phyloP scores from a whole-genome alignment of 371 early-diverging fungal species.

The Funneliformis caledonium region DNA sequence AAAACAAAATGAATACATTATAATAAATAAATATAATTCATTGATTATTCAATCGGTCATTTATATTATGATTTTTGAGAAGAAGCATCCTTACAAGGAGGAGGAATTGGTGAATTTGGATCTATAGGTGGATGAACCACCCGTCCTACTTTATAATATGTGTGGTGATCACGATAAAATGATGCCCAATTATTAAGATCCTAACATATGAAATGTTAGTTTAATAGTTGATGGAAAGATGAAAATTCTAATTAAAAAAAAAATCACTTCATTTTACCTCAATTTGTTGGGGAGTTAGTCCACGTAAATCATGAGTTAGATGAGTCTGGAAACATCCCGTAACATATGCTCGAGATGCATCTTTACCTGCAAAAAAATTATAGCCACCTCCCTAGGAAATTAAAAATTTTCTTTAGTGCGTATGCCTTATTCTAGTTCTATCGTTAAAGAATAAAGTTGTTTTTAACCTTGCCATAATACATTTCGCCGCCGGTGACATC shows the following conservation, averaged over 20 bases:
- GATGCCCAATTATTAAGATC: constrained; percentile 83
- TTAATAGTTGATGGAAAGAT: not conserved
- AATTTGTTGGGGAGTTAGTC: constrained; percentile 72
- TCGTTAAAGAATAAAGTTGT: not conserved
- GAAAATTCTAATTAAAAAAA: not conserved
- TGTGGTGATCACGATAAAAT: constrained; percentile 85
- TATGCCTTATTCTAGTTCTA: not conserved
- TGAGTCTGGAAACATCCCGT: constrained; percentile 94
- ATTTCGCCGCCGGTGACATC: constrained; percentile 77
- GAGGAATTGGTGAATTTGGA: constrained; percentile 80
- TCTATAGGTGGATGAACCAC: constrained; percentile 83
- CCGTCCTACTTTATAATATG: constrained; percentile 84
- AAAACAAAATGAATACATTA: no score
- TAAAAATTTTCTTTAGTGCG: not conserved
- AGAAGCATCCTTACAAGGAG: constrained; percentile 54
- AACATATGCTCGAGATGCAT: constrained; percentile 91
- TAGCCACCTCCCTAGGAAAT: constrained; percentile 75
- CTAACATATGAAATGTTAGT: constrained; percentile 45
- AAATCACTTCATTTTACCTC: constrained; percentile 52
- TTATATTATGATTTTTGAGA: not conserved
- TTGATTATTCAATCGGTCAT: no score
- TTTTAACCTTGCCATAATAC: constrained; percentile 74
- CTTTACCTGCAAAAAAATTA: constrained; percentile 89
- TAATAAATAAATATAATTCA: no score
- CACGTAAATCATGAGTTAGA: constrained; percentile 91